A percentile compares a stretch with the other conserved stretches of the same genome.
Conservation (phyloP, 305 asterid genomes). For the Fraxinus angustifolia region DNA sequence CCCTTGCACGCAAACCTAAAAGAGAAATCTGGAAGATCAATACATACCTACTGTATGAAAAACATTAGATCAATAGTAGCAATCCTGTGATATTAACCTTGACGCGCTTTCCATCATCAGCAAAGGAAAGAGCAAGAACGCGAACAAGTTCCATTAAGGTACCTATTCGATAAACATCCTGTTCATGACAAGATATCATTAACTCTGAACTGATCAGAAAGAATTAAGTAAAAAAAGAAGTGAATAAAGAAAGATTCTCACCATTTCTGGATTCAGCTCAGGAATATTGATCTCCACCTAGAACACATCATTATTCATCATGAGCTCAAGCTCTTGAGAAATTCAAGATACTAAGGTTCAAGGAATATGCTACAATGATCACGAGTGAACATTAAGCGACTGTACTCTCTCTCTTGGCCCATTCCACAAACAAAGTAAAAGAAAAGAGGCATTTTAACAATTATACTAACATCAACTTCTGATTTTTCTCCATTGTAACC, state of each 20-base stretch:
- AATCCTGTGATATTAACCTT: constrained; percentile 46
- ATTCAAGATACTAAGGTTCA: constrained; percentile 3
- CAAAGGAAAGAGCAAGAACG: constrained; percentile 75
- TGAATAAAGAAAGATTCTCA: constrained; percentile 25
- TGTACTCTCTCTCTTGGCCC: background rate
- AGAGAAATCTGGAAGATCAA: constrained; percentile 22
- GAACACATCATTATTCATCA: constrained; percentile 17
- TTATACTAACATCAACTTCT: background rate
- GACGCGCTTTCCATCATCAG: constrained; percentile 88
- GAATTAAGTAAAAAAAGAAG: constrained; percentile 1
- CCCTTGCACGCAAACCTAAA: constrained; percentile 92
- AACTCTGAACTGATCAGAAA: constrained; percentile 24
- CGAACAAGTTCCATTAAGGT: constrained; percentile 93
- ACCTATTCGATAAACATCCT: constrained; percentile 99
- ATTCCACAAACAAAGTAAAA: background rate
- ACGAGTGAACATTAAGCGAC: background rate
- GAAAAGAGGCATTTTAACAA: background rate
- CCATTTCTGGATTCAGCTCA: constrained; percentile 95
- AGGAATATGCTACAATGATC: background rate
- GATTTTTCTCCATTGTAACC: background rate
- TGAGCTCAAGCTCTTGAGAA: constrained; percentile 15
- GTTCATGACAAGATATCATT: constrained; percentile 43
- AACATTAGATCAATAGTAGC: background rate
- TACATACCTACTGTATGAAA: background rate
- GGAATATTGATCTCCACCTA: constrained; percentile 91